Percentiles rank a stretch among this genome's conserved stretches.
phyloP scores from a whole-genome alignment of 1,139 yeast species.

The Yamadazyma friedrichii region DNA sequence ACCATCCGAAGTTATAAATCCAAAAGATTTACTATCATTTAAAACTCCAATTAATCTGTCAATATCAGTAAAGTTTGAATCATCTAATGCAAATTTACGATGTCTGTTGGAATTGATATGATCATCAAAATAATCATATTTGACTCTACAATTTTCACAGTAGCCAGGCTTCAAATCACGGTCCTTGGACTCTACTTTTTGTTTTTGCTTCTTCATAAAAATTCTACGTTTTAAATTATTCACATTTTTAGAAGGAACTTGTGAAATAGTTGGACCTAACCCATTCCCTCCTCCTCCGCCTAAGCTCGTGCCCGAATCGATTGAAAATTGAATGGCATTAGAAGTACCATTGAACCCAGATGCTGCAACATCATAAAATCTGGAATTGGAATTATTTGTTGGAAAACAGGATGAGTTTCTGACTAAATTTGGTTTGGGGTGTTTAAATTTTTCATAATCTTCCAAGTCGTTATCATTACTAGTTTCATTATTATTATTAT shows the following conservation, averaged over 20 bases:
- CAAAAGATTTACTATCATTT: conserved; percentile 42
- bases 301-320: conserved; percentile 36
- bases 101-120: conserved; percentile 76
- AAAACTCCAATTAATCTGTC: conserved; percentile 62
- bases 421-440: conserved; percentile 24
- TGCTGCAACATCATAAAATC: conserved; percentile 68
- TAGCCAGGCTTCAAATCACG: conserved; percentile 57
- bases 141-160: conserved; percentile 92
- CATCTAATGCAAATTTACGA: conserved; percentile 74
- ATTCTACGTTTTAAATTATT: conserved; percentile 57
- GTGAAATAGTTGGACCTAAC: conserved; percentile 65
- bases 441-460: conserved; percentile 16
- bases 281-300: conserved; percentile 60
- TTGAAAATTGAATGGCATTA: conserved; percentile 37
- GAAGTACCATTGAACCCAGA: conserved; percentile 76
- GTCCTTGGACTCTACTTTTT: conserved; percentile 36
- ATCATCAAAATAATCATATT: conserved; percentile 75
- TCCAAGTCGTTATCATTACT: conserved; percentile 14
- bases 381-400: conserved; percentile 34
- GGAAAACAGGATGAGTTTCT: conserved; percentile 33
- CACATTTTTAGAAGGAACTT: conserved; percentile 66
- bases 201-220: conserved; percentile 41
- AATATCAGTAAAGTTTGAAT: conserved; percentile 69
- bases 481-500: conserved; percentile 14
- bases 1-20: conserved; percentile 45